phyloP scores from a whole-genome alignment of 1,284 basidiomycete genomes.

The Chiua sp. region DNA sequence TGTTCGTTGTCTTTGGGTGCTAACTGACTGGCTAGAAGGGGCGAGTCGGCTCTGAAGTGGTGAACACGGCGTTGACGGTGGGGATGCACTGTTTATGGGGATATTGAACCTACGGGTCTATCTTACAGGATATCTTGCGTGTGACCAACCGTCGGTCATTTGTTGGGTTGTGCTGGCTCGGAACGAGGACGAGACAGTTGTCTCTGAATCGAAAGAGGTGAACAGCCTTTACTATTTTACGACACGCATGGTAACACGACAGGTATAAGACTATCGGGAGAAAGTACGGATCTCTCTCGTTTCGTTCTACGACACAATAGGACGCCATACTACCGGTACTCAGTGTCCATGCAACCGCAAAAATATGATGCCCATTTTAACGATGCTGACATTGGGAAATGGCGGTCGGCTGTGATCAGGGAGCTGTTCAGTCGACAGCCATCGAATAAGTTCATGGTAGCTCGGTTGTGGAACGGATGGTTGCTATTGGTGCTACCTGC shows the following conservation, averaged over 20 bases:
- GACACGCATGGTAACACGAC: background rate
- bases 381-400: too few species aligned
- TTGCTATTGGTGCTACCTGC: too few species aligned
- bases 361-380: constrained; percentile 52
- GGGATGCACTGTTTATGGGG: too few species aligned
- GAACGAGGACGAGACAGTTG: constrained; percentile 46
- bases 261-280: constrained; percentile 39
- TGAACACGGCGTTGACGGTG: too few species aligned
- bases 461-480: constrained; percentile 36
- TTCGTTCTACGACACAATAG: too few species aligned
- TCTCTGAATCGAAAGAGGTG: constrained; percentile 66
- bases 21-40: too few species aligned
- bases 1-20: background rate
- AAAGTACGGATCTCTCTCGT: constrained; percentile 43
- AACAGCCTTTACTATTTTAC: constrained; percentile 8
- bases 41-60: too few species aligned
- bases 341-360: too few species aligned
- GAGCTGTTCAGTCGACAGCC: constrained; percentile 58
- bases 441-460: constrained; percentile 62
- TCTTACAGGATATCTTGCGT: constrained; percentile 60
- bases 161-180: constrained; percentile 56
- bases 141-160: constrained; percentile 64
- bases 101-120: background rate
- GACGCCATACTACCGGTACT: too few species aligned
- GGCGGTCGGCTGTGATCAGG: constrained; percentile 45